Base-by-base conservation (phyloP, 192 early-diverging fungal species). In the Backusella morwellensis region DNA sequence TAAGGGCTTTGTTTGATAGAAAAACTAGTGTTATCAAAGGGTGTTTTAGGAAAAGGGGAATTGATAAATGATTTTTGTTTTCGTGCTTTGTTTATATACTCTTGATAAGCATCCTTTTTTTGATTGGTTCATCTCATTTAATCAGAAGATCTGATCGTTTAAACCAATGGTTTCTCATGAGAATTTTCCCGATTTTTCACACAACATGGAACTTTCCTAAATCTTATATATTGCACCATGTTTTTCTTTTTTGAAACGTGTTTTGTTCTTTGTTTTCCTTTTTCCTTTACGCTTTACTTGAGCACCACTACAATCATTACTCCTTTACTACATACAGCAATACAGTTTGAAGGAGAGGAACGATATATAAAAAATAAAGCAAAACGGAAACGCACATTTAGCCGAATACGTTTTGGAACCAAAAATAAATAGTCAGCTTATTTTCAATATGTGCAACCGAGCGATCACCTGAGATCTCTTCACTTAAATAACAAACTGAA, bases 71-170 rank as follows among this genome's bases (percentile, higher is more conserved):
- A 70, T 70, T 41, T 44, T 41, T 36, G 35, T 70, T 70, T 36
- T 70, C 40, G 56, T 63, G 56, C 6, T 63, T 63, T 63, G 56
- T 70, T 70, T 70, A 70, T 70, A 70, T 70, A 41, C 35, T 40
- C 21, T 70, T 36, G 68, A 70, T 70, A 40, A 70, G 40, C 5
- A 36, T 36, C 17, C 26, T 42, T 70, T 70, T 41, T 23, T 9
- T 70, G n/a, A 41, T 63, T 63, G 56, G 56, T 63, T 3, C 56
- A 63, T 63, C 56, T 63, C 4, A 14, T 29, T 12, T 29, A 63
- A 63, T 63, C 56, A 63, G 21, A 63, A 63, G 56, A 29, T 63
- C 56, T 63, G 56, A 63, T 63, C 8, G 11, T 11, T 23, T 29
- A 29, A 63, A 63, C 56, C 56, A 63, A 63, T 63, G 11, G 26